Conservation (phyloP, 202 grass and related monocot genomes). For the Panicum hallii region DNA sequence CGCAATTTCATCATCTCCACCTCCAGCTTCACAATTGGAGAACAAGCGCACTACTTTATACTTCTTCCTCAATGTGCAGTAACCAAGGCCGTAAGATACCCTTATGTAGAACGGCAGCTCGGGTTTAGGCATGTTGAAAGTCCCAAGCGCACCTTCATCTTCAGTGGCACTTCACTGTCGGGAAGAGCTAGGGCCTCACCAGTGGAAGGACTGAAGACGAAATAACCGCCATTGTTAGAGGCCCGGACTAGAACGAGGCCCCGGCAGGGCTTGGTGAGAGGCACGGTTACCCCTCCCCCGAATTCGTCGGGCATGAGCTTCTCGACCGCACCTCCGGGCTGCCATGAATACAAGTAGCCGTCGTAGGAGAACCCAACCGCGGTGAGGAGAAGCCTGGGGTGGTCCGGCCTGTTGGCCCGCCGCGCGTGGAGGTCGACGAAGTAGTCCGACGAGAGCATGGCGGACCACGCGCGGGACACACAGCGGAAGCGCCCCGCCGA, state of each 20-base stretch:
- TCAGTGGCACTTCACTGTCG: neutral
- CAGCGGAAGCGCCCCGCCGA: conserved; percentile 23
- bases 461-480: conserved; percentile 16
- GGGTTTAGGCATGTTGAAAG: neutral
- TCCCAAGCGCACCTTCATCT: neutral
- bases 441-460: conserved; percentile 19
- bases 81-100: conserved; percentile 27
- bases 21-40: neutral
- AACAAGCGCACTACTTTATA: conserved; percentile 34
- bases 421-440: conserved; percentile 30
- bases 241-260: conserved; percentile 17
- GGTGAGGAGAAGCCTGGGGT: conserved; percentile 30
- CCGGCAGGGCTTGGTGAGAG: neutral
- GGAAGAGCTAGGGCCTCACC: conserved; percentile 4
- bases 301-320: conserved; percentile 35
- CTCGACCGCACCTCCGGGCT: conserved; percentile 19
- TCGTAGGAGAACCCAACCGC: neutral
- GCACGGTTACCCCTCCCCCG: neutral
- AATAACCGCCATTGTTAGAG: neutral
- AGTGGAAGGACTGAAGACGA: conserved; percentile 42
- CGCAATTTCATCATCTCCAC: neutral
- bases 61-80: neutral
- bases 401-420: conserved; percentile 3
- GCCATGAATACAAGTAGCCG: conserved; percentile 36
- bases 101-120: neutral